Evolutionary conservation across 2,329 filamentous ascomycete genomes (phyloP).

Genomic region (Fusarium mundagurra): DNA sequence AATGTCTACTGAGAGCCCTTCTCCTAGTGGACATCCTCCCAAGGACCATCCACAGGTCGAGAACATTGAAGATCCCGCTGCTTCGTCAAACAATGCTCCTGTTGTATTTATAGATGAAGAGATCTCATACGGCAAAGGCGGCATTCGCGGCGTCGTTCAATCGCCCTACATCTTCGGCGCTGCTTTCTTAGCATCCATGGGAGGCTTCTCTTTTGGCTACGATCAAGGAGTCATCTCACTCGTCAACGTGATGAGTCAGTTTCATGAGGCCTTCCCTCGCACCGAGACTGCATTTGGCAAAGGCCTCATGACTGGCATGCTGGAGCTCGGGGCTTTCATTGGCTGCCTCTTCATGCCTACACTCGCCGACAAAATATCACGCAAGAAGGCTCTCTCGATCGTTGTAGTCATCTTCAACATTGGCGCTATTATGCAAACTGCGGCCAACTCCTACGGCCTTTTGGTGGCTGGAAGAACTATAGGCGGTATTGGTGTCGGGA

Average conservation of each 20-base stretch:
- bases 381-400: conserved; percentile 40
- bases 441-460: conserved; percentile 26
- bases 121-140: background rate
- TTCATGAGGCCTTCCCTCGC: conserved; percentile 46
- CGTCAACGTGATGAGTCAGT: conserved; percentile 57
- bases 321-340: conserved; percentile 62
- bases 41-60: background rate
- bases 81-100: background rate
- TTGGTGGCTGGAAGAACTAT: conserved; percentile 40
- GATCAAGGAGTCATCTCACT: conserved; percentile 52
- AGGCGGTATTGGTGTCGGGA: conserved; percentile 58
- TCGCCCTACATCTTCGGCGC: conserved; percentile 1
- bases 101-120: background rate
- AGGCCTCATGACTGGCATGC: conserved; percentile 52
- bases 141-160: background rate
- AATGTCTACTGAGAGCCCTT: background rate
- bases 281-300: conserved; percentile 52
- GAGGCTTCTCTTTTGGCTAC: conserved; percentile 4
- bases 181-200: conserved; percentile 2
- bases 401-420: conserved; percentile 40
- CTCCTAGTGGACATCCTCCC: background rate
- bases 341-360: conserved; percentile 42
- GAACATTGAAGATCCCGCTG: background rate
- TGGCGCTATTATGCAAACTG: conserved; percentile 41
- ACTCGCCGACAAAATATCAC: conserved; percentile 37